Base-by-base conservation (phyloP, 306 rosid genomes). In the Vigna reflexopilosa region DNA sequence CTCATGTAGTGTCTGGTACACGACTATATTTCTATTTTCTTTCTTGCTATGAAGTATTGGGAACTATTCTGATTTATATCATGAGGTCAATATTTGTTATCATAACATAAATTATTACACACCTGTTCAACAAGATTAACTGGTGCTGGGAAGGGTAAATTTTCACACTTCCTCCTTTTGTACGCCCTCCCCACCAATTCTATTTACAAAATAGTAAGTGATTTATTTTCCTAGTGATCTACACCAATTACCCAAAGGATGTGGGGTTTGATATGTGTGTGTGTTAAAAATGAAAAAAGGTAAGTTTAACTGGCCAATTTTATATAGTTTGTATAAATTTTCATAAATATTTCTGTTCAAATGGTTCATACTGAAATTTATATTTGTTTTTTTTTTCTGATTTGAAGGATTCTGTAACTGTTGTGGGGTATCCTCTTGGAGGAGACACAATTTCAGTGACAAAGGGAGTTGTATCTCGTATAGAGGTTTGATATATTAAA, bases 401-500 rank as follows among this genome's bases (percentile, higher is more conserved):
- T 49, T 80, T 83, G 89, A 88, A 95, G 99, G 99, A 95, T 80
- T 88, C 99, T 79, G 99, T 95, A 72, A 96, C 98, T 52, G 99
- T 96, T 80, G 99, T 96, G 51, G 99, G 99, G 80, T 96, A 96
- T 79, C 98, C 98, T 76, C 91, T 96, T 68, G 99, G 99, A 83
- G 99, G 99, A 78, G 99, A 96, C 85, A 96, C 99, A 67, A 95
- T 95, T 81, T 95, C 98, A 63, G 99, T 95, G 76, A 95, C 99
- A 13, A 91, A 93, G 86, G 99, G 99, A 70, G 99, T 95, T 77
- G 99, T 95, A 73, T 95, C 99, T 12, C 99, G 98, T 76, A 89
- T 95, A 75, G 99, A 95, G 99, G 99, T 95, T 72, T 83, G 83
- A 49, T 70, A 62, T 72, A n/a, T 61, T 65, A 22, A 75, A 44